phyloP scores from a whole-genome alignment of 1,284 basidiomycete genomes.

The Fomitiporia mediterranea region DNA sequence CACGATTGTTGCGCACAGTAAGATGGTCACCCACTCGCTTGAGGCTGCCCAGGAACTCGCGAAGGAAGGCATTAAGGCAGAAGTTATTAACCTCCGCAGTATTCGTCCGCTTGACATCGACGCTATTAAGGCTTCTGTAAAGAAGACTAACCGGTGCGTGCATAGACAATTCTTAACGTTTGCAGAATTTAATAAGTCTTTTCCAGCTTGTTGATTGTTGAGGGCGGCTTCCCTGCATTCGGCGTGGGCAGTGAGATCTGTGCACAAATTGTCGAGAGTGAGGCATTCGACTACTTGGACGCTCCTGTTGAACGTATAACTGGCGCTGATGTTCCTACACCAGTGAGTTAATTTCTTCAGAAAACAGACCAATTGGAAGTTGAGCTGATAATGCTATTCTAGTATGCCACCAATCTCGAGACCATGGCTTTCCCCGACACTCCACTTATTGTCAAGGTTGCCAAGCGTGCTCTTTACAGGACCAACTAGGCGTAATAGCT shows the following conservation, averaged over 20 bases:
- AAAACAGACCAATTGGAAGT: not conserved
- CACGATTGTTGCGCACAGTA: slow-evolving; percentile 96
- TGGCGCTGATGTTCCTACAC: slow-evolving; percentile 95
- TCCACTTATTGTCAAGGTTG: slow-evolving; percentile 82
- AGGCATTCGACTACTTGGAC: slow-evolving; percentile 96
- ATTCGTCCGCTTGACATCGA: slow-evolving; percentile 97
- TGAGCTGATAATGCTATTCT: not conserved
- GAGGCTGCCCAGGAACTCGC: slow-evolving; percentile 91
- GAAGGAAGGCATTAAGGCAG: slow-evolving; percentile 96
- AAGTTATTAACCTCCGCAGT: slow-evolving; percentile 96
- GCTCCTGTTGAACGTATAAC: slow-evolving; percentile 97
- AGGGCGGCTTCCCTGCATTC: slow-evolving; percentile 98
- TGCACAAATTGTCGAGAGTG: slow-evolving; percentile 93
- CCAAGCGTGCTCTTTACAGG: slow-evolving; percentile 87
- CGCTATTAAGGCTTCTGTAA: slow-evolving; percentile 92
- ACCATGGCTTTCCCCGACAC: slow-evolving; percentile 89
- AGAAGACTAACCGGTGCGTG: slow-evolving; percentile 93
- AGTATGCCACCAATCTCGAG: slow-evolving; percentile 91
- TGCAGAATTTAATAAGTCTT: slow-evolving; percentile 14
- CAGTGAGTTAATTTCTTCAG: slow-evolving; percentile 54
- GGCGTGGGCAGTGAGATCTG: slow-evolving; percentile 98
- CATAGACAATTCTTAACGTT: slow-evolving; percentile 15
- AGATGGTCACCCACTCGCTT: slow-evolving; percentile 89
- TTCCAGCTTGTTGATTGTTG: slow-evolving; percentile 81
- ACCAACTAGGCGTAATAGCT: slow-evolving; percentile 72